Evolutionary conservation across 192 early-diverging fungal species (phyloP).

Genomic region (Coemansia sp.): DNA sequence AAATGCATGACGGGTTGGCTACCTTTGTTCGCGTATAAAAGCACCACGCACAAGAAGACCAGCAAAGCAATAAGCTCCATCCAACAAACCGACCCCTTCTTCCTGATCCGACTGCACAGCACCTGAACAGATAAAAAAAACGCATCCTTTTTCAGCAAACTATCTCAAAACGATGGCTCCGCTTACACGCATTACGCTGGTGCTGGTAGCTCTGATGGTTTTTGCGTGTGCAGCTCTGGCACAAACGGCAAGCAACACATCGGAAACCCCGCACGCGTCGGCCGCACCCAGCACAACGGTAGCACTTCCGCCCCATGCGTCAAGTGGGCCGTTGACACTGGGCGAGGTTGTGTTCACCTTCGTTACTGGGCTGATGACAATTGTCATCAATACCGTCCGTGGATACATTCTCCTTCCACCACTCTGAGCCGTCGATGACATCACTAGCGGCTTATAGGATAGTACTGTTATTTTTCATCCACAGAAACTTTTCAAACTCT

Average conservation of each 20-base stretch:
- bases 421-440: too few relatives aligned
- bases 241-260: background rate
- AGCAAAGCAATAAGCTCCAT: too few relatives aligned
- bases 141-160: too few relatives aligned
- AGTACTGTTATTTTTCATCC: background rate
- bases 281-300: background rate
- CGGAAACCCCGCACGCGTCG: background rate
- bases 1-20: too few relatives aligned
- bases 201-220: background rate
- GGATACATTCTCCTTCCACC: conserved; percentile 8
- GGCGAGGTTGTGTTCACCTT: conserved; percentile 12
- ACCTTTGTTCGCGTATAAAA: too few relatives aligned
- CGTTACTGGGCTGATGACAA: conserved; percentile 5
- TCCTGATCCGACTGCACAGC: too few relatives aligned
- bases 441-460: too few relatives aligned
- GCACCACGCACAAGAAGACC: too few relatives aligned
- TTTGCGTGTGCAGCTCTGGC: background rate
- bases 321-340: background rate
- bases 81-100: too few relatives aligned
- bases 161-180: background rate
- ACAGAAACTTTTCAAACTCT: too few relatives aligned
- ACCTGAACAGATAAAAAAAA: too few relatives aligned
- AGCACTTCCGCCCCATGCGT: background rate
- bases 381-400: conserved; percentile 6
- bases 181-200: background rate